Evolutionary conservation across 768 basidiomycete species (phyloP), one percentile per base, ranked within the genome.

Genomic region (Hypholoma sublateritium): DNA sequence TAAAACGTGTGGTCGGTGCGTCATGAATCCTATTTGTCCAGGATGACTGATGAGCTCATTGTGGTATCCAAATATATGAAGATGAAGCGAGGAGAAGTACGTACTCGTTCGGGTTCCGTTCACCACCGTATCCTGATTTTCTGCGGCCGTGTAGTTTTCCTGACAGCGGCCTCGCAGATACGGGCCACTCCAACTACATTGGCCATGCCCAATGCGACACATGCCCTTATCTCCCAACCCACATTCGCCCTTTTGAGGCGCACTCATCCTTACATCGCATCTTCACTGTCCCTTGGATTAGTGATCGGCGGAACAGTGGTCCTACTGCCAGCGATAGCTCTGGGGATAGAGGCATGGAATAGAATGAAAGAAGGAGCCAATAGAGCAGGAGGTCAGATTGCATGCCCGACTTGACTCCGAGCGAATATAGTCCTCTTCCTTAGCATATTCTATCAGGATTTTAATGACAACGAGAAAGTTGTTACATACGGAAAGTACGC

Each of bases 271-370:
- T 68, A 66, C 46, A 61, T 69, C 41, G 65, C 65, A 5, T 65
- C 65, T 14, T 69, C 69, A 0, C 50, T 68, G 9, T 63, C 59
- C 32, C 16, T 67, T 34, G 68, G 68, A 1, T 51, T 72, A 16
- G 63, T 70, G 17, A 62, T 69, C n/a, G 67, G 69, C 1, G 70
- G 70, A 3, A 65, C 67, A 1, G 61, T 57, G 2, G 65, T 71
- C 5, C 51, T 70, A 17, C 56, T 69, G 13, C 68, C 67, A 37
- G 68, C 67, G 1, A 34, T 53, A 21, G 24, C 17, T n/a, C 50
- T 69, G 12, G 69, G 69, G 3, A 25, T 69, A 3, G 59, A 68
- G 51, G 65, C 69, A 3, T 63, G 65, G 59, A 68, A 66, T 22
- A 56, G 57, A 35, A 50, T 64, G 47, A 47, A 37, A 19, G 55